Conservation (phyloP, 2,329 filamentous ascomycete genomes). For the Fusarium miscanthi region DNA sequence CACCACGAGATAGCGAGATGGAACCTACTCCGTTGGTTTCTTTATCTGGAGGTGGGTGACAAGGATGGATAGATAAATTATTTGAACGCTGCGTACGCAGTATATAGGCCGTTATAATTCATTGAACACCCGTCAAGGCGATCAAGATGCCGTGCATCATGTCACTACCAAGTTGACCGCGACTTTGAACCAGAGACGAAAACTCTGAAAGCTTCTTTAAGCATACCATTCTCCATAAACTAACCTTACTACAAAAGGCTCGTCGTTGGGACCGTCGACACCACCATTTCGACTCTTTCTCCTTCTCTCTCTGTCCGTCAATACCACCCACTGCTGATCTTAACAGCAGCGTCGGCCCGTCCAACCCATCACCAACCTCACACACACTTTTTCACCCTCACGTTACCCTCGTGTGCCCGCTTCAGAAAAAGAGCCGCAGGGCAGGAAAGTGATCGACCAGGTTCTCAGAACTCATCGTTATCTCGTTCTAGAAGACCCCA, state of each 20-base stretch:
- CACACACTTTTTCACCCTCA: conserved; percentile 7
- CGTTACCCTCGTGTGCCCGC: conserved; percentile 19
- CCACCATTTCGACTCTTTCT: conserved; percentile 9
- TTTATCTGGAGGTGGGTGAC: background rate
- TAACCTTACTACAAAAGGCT: conserved; percentile 37
- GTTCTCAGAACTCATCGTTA: background rate
- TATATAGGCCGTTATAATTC: conserved; percentile 6
- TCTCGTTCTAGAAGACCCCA: conserved; percentile 34
- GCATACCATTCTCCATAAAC: conserved; percentile 29
- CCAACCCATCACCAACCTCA: conserved; percentile 32
- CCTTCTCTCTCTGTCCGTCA: background rate
- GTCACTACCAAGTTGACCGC: background rate
- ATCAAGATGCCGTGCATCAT: conserved; percentile 7
- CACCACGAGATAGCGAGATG: conserved; percentile 21
- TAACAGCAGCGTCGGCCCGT: conserved; percentile 29
- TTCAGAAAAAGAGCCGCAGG: conserved; percentile 30
- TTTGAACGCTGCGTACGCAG: background rate
- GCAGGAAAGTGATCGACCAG: conserved; percentile 26
- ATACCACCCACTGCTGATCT: conserved; percentile 23
- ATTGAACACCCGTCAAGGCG: background rate
- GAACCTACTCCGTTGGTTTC: background rate
- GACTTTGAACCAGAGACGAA: background rate
- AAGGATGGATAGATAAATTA: background rate
- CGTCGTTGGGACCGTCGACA: conserved; percentile 15
- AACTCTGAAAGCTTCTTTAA: conserved; percentile 31